Conservation (phyloP, 768 basidiomycete genomes). For the Calvatia gigantea region DNA sequence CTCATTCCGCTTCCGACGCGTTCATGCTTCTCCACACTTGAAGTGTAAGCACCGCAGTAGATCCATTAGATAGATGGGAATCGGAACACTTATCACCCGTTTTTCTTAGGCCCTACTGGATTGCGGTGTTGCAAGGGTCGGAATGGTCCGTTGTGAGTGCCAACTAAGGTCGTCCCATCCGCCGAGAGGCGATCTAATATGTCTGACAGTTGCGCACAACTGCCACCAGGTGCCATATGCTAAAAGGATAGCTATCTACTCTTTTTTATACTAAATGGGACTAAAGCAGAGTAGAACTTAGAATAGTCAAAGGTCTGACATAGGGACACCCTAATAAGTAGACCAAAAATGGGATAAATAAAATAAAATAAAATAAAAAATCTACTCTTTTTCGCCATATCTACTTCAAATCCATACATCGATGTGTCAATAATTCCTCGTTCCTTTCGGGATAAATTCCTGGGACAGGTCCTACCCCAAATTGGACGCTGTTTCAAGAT, state of each 20-base stretch:
- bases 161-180: neutral
- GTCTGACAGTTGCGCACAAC: neutral
- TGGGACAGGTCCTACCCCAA: too few relatives aligned
- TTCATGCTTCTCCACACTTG: neutral
- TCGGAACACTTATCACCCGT: neutral
- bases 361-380: too few relatives aligned
- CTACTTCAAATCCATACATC: neutral
- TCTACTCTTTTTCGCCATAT: too few relatives aligned
- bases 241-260: neutral
- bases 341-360: too few relatives aligned
- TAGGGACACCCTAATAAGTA: too few relatives aligned
- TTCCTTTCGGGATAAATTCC: too few relatives aligned
- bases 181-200: neutral
- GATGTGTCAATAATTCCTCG: too few relatives aligned
- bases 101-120: neutral
- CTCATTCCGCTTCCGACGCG: neutral
- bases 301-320: too few relatives aligned
- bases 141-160: constrained; percentile 2
- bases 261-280: neutral
- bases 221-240: neutral
- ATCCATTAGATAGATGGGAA: neutral
- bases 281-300: neutral
- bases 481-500: too few relatives aligned
- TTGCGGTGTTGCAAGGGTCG: constrained; percentile 2
- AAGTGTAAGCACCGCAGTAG: neutral